Evolutionary conservation across 371 early-diverging fungal genomes (phyloP).

Genomic region (Ordospora colligata): DNA sequence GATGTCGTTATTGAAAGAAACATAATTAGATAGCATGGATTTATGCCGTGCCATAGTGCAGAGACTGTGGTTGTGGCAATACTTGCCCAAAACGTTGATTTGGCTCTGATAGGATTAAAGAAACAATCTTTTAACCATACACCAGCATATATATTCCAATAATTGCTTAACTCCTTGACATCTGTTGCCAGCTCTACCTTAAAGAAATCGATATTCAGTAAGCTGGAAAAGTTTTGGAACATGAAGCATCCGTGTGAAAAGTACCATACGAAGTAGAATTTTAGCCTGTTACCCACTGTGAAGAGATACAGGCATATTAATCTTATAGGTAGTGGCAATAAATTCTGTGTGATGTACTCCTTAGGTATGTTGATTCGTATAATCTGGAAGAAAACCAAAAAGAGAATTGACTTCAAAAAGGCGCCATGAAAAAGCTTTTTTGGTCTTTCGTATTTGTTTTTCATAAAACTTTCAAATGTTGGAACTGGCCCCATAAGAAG

Average conservation of each 20-base stretch:
- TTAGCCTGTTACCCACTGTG: slow-evolving; percentile 25
- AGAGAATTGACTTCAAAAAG: slow-evolving; percentile 11
- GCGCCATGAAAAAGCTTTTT: not conserved
- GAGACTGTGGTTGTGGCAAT: slow-evolving; percentile 41
- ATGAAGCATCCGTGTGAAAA: slow-evolving; percentile 38
- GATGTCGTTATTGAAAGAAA: slow-evolving; percentile 41
- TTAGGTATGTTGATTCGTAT: slow-evolving; percentile 4
- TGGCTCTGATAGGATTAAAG: slow-evolving; percentile 30
- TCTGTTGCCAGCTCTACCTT: slow-evolving; percentile 43
- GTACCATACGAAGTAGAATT: slow-evolving; percentile 53
- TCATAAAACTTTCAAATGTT: slow-evolving; percentile 16
- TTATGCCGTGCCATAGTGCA: slow-evolving; percentile 46
- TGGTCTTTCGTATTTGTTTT: slow-evolving; percentile 16
- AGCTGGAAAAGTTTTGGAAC: slow-evolving; percentile 24
- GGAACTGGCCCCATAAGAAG: slow-evolving; percentile 34
- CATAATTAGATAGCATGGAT: slow-evolving; percentile 46
- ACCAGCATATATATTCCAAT: slow-evolving; percentile 49
- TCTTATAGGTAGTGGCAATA: not conserved
- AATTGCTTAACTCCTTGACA: slow-evolving; percentile 39
- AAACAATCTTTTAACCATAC: slow-evolving; percentile 47
- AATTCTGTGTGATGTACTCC: not conserved
- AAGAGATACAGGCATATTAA: slow-evolving; percentile 27
- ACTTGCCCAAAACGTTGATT: slow-evolving; percentile 28
- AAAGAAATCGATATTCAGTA: slow-evolving; percentile 37
- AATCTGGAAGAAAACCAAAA: not conserved